Evolutionary conservation across 495 filamentous ascomycete genomes (phyloP), one percentile per base, ranked within the genome.

Genomic region (Lasiosphaeris hirsuta): DNA sequence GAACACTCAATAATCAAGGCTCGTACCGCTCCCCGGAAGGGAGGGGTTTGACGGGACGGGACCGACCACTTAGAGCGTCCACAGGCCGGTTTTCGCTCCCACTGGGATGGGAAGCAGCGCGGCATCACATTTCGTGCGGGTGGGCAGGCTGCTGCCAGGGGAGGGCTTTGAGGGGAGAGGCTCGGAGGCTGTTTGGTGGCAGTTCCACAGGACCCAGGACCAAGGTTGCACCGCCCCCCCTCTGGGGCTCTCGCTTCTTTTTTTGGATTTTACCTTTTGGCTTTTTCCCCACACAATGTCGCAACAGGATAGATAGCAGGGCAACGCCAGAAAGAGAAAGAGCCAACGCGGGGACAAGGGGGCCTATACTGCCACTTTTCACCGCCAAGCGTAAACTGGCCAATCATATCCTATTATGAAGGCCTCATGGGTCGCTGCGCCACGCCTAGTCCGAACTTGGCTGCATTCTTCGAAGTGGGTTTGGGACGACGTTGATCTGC

Each of bases 191-290:
- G 41, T 23, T 41, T 30, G 36, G 45, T 51, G 55, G 55, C 37
- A 51, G 48, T 51, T 38, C 44, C 54, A 57, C 42, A 51, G 49
- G 49, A 46, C 48, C 64, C 59, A 56, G 50, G 34, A 53, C 53
- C 53, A 62, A 58, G 62, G 64, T 59, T 63, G 68, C 68, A 70
- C 65, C 61, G 68, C 68, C 68, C 41, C 51, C 56, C 39, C 18
- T 40, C 34, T 38, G 47, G 47, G 52, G 57, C 51, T 57, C 15
- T 58, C 51, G 55, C 40, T 61, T 65, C 63, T 69, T 67, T 70
- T 70, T 70, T 70, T 70, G 66, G 66, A 70, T 64, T 65, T 66
- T 69, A 60, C 45, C 59, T 66, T 66, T 68, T 59, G 48, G 51
- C 11, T 37, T 39, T 17, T 59, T 49, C 61, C 63, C 63, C 66